Percentiles rank a stretch among this genome's conserved stretches.
Evolutionary conservation across 164 flowering plant species (phyloP).

Genomic region (Vitis vinifera): DNA sequence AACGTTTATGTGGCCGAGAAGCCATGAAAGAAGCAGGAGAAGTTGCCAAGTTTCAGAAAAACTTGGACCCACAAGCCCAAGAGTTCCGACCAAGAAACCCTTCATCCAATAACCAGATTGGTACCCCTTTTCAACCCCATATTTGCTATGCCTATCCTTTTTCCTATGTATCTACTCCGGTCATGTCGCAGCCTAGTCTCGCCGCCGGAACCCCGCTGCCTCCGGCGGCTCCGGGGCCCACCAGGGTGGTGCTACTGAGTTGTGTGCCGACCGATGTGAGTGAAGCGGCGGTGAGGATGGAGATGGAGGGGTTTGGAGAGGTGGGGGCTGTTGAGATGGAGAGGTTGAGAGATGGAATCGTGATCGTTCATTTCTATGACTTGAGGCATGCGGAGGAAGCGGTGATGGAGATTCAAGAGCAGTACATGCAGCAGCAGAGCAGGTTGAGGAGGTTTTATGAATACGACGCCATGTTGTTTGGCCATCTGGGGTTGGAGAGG

Average conservation of each 20-base stretch:
- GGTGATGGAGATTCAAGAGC: constrained; percentile 49
- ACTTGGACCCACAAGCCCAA: constrained; percentile 67
- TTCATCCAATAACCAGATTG: constrained; percentile 6
- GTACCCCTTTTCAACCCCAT: constrained; percentile 17
- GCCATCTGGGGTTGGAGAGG: too few relatives aligned
- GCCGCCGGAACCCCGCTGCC: background rate
- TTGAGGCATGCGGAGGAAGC: constrained; percentile 66
- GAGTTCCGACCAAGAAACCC: constrained; percentile 58
- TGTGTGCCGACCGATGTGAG: constrained; percentile 53
- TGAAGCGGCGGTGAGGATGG: constrained; percentile 51
- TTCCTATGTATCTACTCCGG: constrained; percentile 9
- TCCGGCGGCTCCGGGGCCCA: constrained; percentile 33
- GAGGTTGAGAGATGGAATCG: constrained; percentile 53
- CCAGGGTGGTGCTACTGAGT: constrained; percentile 62
- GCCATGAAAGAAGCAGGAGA: constrained; percentile 34
- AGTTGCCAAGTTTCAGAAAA: constrained; percentile 28
- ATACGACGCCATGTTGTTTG: too few relatives aligned
- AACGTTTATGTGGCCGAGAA: too few relatives aligned
- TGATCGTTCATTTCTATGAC: constrained; percentile 83
- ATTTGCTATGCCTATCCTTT: constrained; percentile 34
- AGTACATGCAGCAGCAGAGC: constrained; percentile 68
- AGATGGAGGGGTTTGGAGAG: constrained; percentile 74
- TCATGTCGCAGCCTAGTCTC: background rate
- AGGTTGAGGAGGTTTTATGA: constrained; percentile 20
- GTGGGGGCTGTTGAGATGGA: constrained; percentile 79